Evolutionary conservation across 1,284 basidiomycete genomes (phyloP), one percentile per base, ranked within the genome.

Genomic region (Bondarzewia mesenterica): DNA sequence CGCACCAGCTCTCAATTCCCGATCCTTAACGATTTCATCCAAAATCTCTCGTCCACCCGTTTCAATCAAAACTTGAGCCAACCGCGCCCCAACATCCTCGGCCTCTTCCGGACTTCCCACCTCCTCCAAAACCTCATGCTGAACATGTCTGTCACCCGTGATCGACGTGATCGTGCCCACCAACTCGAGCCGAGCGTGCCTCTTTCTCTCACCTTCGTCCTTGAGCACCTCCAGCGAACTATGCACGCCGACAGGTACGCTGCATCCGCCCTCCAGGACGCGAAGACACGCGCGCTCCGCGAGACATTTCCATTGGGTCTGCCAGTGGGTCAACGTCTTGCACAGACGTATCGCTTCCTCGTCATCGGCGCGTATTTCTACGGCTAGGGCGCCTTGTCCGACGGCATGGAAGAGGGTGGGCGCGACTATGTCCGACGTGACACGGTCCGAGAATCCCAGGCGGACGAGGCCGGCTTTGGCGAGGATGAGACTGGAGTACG

Each of bases 381-480:
- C 75, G 1, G 73, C 92, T 25, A 99, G 74, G 6, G 94, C 93
- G 38, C 93, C 95, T 70, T 99, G 95, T 1, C 93, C 90, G 52
- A 99, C 94, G 7, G 96, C 93, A 62, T 96, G 80, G 63, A 83
- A 85, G 36, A 97, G 73, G 1, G 75, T 78, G 2, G 93, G 90
- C 4, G 89, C 78, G 4, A 66, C 66, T 53, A 98, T 67, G 60
- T 91, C 84, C 35, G 80, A 67, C 1, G 93, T 92, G 58, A 93
- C 82, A 49, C 95, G 85, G 58, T 82, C 65, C n/a, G 73, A 76
- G 69, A 87, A 75, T 38, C 81, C 83, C 32, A 93, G 68, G 22
- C 95, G 89, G n/a, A 89, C 75, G 48, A 99, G 76, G 15, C 96
- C 96, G 3, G 95, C 92, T 57, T 89, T 89, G 18, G 96, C 96